Conservation (phyloP, 306 rosid species). For the Malus asiatica region DNA sequence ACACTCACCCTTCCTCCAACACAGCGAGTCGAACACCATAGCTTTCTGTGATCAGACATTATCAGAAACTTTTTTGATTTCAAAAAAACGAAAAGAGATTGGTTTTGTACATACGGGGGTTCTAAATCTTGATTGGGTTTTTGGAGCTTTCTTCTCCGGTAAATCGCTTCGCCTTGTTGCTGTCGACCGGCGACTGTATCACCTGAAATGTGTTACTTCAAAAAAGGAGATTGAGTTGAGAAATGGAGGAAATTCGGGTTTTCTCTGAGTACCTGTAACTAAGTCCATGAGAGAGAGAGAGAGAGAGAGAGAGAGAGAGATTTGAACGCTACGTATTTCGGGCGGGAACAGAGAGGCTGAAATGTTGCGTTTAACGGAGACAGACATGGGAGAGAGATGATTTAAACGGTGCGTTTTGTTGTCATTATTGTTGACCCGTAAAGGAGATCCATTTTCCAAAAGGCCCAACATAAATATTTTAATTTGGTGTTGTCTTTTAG, state of each 20-base stretch:
- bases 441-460: not conserved
- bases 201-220: constrained; percentile 12
- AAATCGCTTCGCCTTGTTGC: constrained; percentile 36
- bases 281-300: constrained; percentile 25
- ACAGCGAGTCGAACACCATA: constrained; percentile 9
- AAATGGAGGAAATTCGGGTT: not conserved
- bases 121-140: constrained; percentile 8
- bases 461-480: not conserved
- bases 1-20: constrained; percentile 40
- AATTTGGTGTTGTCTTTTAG: no score
- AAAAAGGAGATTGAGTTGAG: not conserved
- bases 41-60: constrained; percentile 26
- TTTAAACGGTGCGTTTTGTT: not conserved
- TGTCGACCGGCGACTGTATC: constrained; percentile 11
- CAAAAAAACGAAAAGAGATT: not conserved
- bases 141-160: constrained; percentile 49
- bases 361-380: not conserved
- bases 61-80: not conserved
- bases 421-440: not conserved
- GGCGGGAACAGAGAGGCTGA: constrained; percentile 18
- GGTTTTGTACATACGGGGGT: constrained; percentile 24
- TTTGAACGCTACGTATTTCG: constrained; percentile 2
- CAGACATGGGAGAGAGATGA: not conserved
- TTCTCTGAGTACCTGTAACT: constrained; percentile 15
- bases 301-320: not conserved